Percentiles rank a stretch among this genome's conserved stretches.
Evolutionary conservation across 1,284 basidiomycete genomes (phyloP).

Genomic region (Boletellus deceptivus): DNA sequence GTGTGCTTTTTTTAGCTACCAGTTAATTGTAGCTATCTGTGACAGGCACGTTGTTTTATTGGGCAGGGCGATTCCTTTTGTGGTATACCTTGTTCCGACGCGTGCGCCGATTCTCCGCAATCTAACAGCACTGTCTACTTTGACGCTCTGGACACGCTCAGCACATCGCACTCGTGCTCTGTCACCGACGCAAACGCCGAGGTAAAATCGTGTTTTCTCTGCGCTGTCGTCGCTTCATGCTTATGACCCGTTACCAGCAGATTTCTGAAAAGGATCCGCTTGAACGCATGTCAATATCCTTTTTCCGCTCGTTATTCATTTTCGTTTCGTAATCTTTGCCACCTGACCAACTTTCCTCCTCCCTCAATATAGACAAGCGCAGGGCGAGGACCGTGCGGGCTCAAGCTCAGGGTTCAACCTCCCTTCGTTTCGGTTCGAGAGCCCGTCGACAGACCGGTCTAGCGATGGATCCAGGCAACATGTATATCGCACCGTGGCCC

Average conservation of each 20-base stretch:
- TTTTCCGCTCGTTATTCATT: slow-evolving; percentile 6
- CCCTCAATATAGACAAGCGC: slow-evolving; percentile 16
- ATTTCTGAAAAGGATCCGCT: slow-evolving; percentile 12
- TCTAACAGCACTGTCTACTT: slow-evolving; percentile 25
- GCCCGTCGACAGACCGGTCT: slow-evolving; percentile 13
- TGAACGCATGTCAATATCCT: slow-evolving; percentile 17
- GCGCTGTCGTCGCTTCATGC: slow-evolving; percentile 6
- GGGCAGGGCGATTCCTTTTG: slow-evolving; percentile 11
- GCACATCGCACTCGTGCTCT: slow-evolving; percentile 2
- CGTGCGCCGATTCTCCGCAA: not conserved
- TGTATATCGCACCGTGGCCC: slow-evolving; percentile 1
- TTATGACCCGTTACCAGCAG: slow-evolving; percentile 6
- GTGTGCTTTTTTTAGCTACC: not conserved
- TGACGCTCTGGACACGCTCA: slow-evolving; percentile 20
- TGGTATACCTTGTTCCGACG: slow-evolving; percentile 2
- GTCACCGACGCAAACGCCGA: slow-evolving; percentile 5
- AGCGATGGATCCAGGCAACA: not conserved
- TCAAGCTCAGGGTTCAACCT: slow-evolving; percentile 20
- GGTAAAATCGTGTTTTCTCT: slow-evolving; percentile 7
- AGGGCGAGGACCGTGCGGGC: not conserved
- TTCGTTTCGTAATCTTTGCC: slow-evolving; percentile 8
- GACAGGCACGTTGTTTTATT: not conserved
- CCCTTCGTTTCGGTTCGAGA: slow-evolving; percentile 20
- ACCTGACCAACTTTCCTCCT: slow-evolving; percentile 1
- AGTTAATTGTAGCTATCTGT: not conserved